phyloP scores from a whole-genome alignment of 2,329 filamentous ascomycete species.

The Colletotrichum viniferum region DNA sequence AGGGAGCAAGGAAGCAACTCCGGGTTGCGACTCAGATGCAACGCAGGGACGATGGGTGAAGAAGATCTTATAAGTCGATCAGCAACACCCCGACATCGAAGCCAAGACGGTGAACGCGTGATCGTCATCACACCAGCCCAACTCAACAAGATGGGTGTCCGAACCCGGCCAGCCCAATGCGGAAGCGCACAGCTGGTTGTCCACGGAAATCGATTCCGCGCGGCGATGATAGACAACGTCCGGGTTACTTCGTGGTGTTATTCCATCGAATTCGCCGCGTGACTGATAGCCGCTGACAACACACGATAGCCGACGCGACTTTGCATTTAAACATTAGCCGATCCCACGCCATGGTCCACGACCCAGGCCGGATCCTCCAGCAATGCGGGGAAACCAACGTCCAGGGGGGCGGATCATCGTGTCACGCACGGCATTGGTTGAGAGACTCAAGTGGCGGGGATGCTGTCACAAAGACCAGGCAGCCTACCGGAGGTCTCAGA shows the following conservation, averaged over 20 bases:
- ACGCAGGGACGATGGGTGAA: neutral
- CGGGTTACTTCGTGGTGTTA: neutral
- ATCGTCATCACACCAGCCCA: neutral
- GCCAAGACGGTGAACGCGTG: neutral
- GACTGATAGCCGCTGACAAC: neutral
- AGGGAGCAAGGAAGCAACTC: neutral
- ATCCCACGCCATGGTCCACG: neutral
- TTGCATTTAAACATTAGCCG: neutral
- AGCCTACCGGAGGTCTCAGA: conserved; percentile 10
- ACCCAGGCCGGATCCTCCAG: neutral
- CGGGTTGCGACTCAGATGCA: neutral
- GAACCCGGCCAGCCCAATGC: neutral
- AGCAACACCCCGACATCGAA: neutral
- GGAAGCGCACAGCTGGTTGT: neutral
- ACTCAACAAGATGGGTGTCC: neutral
- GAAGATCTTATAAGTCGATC: neutral
- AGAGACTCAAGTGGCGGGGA: neutral
- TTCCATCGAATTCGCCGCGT: neutral
- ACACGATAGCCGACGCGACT: neutral
- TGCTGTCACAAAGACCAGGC: neutral
- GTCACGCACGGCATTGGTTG: neutral
- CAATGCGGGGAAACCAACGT: neutral
- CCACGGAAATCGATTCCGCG: neutral
- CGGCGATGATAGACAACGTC: neutral
- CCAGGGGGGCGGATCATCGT: neutral